Evolutionary conservation across 2,329 filamentous ascomycete species (phyloP).

Genomic region (Ascochyta clinopodiicola): DNA sequence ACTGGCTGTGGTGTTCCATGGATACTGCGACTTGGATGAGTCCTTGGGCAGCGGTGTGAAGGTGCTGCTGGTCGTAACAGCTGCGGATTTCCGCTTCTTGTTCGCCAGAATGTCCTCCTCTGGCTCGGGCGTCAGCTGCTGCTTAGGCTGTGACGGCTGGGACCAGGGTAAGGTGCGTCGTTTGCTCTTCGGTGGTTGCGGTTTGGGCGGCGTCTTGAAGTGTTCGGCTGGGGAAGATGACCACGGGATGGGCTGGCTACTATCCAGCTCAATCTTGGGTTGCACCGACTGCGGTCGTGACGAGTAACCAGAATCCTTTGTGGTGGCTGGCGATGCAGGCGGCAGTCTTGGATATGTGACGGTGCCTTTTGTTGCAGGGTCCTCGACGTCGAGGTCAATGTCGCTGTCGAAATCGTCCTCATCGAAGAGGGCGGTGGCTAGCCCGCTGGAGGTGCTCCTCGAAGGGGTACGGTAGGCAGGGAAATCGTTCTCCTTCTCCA

Average conservation of each 20-base stretch:
- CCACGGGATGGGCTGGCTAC: conserved; percentile 72
- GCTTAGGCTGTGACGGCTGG: conserved; percentile 41
- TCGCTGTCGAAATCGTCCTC: conserved; percentile 91
- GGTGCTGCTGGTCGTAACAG: conserved; percentile 43
- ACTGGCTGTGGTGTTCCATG: conserved; percentile 78
- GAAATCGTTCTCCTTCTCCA: conserved; percentile 36
- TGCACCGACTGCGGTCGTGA: conserved; percentile 30
- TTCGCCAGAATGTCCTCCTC: conserved; percentile 27
- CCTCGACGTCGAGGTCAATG: conserved; percentile 73
- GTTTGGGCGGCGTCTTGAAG: conserved; percentile 41
- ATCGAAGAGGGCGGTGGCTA: conserved; percentile 58
- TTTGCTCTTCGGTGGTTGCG: conserved; percentile 22
- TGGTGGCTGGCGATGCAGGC: conserved; percentile 11
- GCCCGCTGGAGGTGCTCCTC: conserved; percentile 24
- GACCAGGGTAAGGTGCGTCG: conserved; percentile 64
- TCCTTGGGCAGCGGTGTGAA: conserved; percentile 55
- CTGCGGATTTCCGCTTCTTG: conserved; percentile 43
- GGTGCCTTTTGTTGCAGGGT: conserved; percentile 58
- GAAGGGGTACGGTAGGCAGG: conserved; percentile 23
- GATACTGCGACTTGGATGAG: conserved; percentile 44
- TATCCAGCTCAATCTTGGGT: conserved; percentile 40
- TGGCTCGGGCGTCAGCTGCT: conserved; percentile 28
- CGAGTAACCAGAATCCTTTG: conserved; percentile 48
- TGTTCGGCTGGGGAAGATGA: conserved; percentile 68
- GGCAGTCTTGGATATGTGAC: conserved; percentile 53